phyloP scores from a whole-genome alignment of 495 filamentous ascomycete genomes.

The Parmelia sp. region DNA sequence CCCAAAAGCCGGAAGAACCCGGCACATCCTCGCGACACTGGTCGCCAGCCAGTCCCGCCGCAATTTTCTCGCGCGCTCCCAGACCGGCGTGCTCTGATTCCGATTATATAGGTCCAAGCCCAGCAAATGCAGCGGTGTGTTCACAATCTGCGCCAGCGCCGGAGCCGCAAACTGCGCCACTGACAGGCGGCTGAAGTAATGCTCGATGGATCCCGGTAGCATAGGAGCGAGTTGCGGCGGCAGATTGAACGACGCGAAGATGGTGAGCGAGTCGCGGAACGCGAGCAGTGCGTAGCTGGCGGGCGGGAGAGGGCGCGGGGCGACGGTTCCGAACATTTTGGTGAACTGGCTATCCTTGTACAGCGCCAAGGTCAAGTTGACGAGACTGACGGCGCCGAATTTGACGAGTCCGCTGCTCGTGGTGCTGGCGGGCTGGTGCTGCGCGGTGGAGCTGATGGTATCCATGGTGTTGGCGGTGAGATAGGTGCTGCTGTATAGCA shows the following conservation, averaged over 20 bases:
- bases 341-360: conserved; percentile 39
- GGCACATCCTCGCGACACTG: background rate
- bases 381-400: conserved; percentile 28
- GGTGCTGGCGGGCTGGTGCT: background rate
- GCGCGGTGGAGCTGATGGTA: background rate
- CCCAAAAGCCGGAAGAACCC: background rate
- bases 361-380: conserved; percentile 35
- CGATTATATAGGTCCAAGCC: background rate
- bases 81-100: background rate
- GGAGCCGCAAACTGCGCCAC: background rate
- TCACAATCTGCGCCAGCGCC: background rate
- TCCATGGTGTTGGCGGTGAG: background rate
- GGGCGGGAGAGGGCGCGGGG: conserved; percentile 14
- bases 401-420: conserved; percentile 4
- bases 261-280: conserved; percentile 36
- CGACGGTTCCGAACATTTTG: conserved; percentile 28
- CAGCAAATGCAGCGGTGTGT: background rate
- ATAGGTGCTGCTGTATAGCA: background rate
- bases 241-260: conserved; percentile 37
- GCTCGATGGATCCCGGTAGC: background rate
- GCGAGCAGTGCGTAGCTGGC: conserved; percentile 20
- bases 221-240: background rate
- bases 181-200: background rate
- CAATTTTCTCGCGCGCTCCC: background rate
- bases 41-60: background rate